Conservation (phyloP, 176 grass and related monocot genomes). For the Phoenix roebelenii region DNA sequence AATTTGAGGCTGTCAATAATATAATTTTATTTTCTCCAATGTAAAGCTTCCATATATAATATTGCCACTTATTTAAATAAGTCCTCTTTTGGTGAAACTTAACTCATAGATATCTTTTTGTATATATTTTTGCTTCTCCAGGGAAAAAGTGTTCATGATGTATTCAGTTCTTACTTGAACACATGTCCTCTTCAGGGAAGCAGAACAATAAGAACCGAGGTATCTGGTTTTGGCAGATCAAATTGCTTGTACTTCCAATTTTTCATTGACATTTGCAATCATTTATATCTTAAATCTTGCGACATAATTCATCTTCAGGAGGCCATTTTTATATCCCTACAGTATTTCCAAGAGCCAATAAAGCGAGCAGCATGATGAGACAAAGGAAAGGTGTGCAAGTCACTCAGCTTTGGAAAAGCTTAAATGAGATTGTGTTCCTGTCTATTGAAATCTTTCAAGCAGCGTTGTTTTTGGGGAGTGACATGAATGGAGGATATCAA, state of each 20-base stretch:
- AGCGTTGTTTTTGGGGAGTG: no score
- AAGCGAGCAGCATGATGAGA: slow-evolving; percentile 21
- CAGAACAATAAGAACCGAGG: slow-evolving; percentile 99
- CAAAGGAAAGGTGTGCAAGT: no score
- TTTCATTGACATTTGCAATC: slow-evolving; percentile 12
- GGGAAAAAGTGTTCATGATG: slow-evolving; percentile 55
- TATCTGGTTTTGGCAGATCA: slow-evolving; percentile 18
- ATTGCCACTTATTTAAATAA: no score
- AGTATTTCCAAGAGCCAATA: slow-evolving; percentile 79
- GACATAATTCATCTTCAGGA: slow-evolving; percentile 36
- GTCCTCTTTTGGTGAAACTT: no score
- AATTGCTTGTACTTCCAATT: background rate
- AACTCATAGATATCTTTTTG: no score
- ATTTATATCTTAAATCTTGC: slow-evolving; percentile 15
- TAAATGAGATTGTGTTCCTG: no score
- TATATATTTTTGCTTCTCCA: slow-evolving; percentile 21
- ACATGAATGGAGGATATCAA: no score
- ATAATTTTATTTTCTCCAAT: no score
- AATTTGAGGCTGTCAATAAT: no score
- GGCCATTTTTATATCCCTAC: slow-evolving; percentile 81
- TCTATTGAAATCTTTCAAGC: no score
- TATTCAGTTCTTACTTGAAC: slow-evolving; percentile 83
- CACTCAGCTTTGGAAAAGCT: no score
- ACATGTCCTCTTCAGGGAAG: slow-evolving; percentile 92
- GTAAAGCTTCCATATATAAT: no score